Evolutionary conservation across 805 yeast genomes (phyloP).

Genomic region (Lachancea dasiensis): DNA sequence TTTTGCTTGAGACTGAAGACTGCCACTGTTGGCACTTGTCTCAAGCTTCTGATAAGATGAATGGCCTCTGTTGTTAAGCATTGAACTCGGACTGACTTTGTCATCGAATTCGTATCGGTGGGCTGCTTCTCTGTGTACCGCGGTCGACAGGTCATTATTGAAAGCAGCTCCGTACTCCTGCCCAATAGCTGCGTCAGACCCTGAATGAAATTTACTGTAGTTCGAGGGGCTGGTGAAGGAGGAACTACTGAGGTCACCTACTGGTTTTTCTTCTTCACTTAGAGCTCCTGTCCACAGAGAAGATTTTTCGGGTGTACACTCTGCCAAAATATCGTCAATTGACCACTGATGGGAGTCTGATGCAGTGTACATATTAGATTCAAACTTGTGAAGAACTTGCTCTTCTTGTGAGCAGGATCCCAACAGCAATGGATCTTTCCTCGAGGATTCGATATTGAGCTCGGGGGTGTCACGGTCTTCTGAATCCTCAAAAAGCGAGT

Average conservation of each 20-base stretch:
- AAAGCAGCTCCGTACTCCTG: background rate
- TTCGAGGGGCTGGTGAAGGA: constrained; percentile 2
- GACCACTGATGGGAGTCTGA: constrained; percentile 6
- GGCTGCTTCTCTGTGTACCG: background rate
- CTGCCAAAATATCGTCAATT: constrained; percentile 7
- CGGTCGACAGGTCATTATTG: background rate
- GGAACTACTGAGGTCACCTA: background rate
- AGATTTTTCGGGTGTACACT: constrained; percentile 6
- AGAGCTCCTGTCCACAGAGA: constrained; percentile 7
- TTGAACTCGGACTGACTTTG: background rate
- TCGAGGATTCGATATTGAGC: background rate
- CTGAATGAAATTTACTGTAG: background rate
- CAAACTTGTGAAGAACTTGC: constrained; percentile 2
- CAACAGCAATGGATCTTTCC: constrained; percentile 4
- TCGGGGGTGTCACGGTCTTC: constrained; percentile 4
- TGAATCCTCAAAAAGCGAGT: constrained; percentile 1
- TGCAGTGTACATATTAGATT: background rate
- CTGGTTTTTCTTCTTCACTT: constrained; percentile 2
- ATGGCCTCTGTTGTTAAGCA: background rate
- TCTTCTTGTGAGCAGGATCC: constrained; percentile 3
- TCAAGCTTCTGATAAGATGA: background rate
- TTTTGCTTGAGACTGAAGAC: background rate
- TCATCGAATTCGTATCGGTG: too few relatives aligned
- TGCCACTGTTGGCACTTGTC: too few relatives aligned
- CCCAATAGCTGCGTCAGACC: background rate